These are phyloP conservation scores for Tolypocladium cylindrosporum DNA, from an alignment of 2,329 filamentous ascomycete genomes.

Conservation along the genomic window DNA sequence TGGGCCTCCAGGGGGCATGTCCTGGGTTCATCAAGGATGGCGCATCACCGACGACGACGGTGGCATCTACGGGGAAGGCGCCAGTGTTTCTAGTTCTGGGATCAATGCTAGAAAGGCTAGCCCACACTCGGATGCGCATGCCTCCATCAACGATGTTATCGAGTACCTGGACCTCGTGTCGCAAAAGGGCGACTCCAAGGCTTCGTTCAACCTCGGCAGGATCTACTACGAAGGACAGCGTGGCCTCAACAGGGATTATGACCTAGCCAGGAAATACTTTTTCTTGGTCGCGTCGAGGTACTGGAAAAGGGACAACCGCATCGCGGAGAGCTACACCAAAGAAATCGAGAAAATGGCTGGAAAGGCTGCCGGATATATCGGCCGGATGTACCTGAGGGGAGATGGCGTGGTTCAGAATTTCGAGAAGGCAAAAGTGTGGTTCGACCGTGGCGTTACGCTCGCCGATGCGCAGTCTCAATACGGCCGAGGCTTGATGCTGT, in stretches of 20 bases:
- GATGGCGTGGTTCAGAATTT: constrained; percentile 77
- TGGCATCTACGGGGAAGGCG: constrained; percentile 90
- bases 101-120: constrained; percentile 66
- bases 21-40: constrained; percentile 68
- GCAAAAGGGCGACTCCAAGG: constrained; percentile 79
- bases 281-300: constrained; percentile 68
- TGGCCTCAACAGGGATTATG: constrained; percentile 62
- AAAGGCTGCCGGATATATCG: constrained; percentile 79
- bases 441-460: constrained; percentile 64
- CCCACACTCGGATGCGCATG: constrained; percentile 69
- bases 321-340: constrained; percentile 57
- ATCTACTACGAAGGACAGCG: constrained; percentile 83
- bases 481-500: constrained; percentile 71
- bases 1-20: constrained; percentile 79
- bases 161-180: constrained; percentile 90
- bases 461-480: constrained; percentile 80
- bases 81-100: constrained; percentile 81
- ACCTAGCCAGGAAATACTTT: constrained; percentile 71
- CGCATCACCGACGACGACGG: constrained; percentile 84
- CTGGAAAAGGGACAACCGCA: constrained; percentile 70
- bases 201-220: constrained; percentile 75
- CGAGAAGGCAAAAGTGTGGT: constrained; percentile 69
- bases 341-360: constrained; percentile 69
- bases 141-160: constrained; percentile 83
- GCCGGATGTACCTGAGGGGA: constrained; percentile 80